phyloP scores from a whole-genome alignment of 768 basidiomycete species.

The Lentinula sp. region DNA sequence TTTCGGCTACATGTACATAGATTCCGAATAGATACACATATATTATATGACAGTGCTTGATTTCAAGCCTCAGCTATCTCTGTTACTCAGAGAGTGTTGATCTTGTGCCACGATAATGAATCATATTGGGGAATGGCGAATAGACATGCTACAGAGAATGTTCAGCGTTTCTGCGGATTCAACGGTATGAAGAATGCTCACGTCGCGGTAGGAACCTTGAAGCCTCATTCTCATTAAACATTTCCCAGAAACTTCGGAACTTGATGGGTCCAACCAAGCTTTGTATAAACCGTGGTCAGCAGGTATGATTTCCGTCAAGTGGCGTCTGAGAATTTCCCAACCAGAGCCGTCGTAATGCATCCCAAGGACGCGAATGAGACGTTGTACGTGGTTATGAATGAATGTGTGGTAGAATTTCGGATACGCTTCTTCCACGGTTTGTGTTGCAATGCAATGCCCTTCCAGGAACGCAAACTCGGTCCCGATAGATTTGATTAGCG shows the following conservation, averaged over 20 bases:
- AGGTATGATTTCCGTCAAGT: conserved; percentile 40
- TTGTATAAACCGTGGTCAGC: conserved; percentile 36
- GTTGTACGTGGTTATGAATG: conserved; percentile 54
- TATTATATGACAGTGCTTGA: too few relatives aligned
- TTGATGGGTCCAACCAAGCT: conserved; percentile 37
- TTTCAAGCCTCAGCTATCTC: too few relatives aligned
- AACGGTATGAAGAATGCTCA: conserved; percentile 19
- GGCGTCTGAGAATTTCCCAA: conserved; percentile 42
- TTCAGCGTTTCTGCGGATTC: neutral
- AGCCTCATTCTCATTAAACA: conserved; percentile 56
- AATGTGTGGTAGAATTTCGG: conserved; percentile 57
- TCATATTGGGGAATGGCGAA: conserved; percentile 46
- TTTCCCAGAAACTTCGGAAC: conserved; percentile 40
- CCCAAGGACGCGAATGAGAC: conserved; percentile 45
- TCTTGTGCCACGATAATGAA: conserved; percentile 30
- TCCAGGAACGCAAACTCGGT: conserved; percentile 46
- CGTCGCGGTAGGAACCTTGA: conserved; percentile 50
- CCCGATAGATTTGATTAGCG: conserved; percentile 40
- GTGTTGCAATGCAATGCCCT: conserved; percentile 44
- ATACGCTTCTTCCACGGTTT: conserved; percentile 42
- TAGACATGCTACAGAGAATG: conserved; percentile 38
- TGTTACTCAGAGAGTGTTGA: neutral
- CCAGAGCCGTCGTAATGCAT: conserved; percentile 46
- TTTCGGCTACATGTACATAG: too few relatives aligned
- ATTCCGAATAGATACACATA: too few relatives aligned